Base-by-base conservation (phyloP, 768 basidiomycete species). In the Lactarius tabidus region DNA sequence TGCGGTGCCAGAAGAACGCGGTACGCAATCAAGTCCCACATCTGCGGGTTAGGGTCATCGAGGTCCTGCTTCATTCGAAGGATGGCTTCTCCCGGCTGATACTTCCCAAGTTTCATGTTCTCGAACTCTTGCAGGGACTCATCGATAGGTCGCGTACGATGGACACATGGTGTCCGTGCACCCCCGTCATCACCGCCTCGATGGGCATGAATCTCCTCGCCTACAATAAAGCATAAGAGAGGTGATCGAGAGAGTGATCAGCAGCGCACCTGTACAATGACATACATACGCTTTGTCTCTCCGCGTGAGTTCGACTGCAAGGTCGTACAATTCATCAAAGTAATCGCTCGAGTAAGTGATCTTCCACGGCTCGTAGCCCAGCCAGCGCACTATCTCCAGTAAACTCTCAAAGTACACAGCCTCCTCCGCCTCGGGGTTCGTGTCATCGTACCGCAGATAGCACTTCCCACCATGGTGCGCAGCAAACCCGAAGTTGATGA, bases 271-370 rank as follows among this genome's bases (percentile, higher is more conserved):
- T 71, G 91, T 90, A 75, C 96, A 98, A 73, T 96, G 91, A 72
- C 95, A 97, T 1, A 98, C 87, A 78, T 98, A 99, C 8, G 91
- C 97, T 77, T 93, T 92, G 70, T 91, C 94, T 31, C 92, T 82
- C 75, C 86, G 87, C 67, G 95, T 95, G 58, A 98, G 78, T 72
- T 95, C 89, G 20, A 92, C 82, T 1, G 95, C 97, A 35, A 98
- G 82, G 7, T 88, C 88, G 71, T 94, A 91, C 28, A 99, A 79
- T 36, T 12, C 12, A 10, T 36, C 36, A 10, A 36, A 99, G 77
- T 99, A 92, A 76, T 98, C 96, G 73, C 94, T 97, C 56, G 96
- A 98, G 77, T 98, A 98, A 5, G 97, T 98, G 80, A 99, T 95
- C 77, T 93, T 93, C 92, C 91, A 98, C 4, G 97, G 97, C 74